Conservation (phyloP, 2,329 filamentous ascomycete species). For the Penicillium sp. region DNA sequence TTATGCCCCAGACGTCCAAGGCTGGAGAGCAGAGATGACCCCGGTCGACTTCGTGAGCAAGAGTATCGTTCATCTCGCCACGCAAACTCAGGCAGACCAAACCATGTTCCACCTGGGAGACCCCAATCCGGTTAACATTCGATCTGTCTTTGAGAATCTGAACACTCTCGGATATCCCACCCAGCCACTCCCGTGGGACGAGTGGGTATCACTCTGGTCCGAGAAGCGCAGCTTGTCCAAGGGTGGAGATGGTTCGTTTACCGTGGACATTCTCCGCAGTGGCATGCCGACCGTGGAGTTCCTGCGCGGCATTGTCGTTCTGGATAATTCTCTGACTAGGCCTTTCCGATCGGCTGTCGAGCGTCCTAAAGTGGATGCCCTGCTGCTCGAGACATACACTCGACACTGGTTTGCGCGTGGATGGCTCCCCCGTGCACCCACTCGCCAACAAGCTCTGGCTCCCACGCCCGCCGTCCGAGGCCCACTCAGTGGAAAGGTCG, state of each 20-base stretch:
- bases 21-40: slow-evolving; percentile 80
- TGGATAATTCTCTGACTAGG: slow-evolving; percentile 68
- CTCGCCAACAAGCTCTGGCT: slow-evolving; percentile 47
- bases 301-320: slow-evolving; percentile 67
- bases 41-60: slow-evolving; percentile 78
- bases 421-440: slow-evolving; percentile 67
- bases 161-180: slow-evolving; percentile 69
- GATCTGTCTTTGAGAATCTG: slow-evolving; percentile 63
- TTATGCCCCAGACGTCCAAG: slow-evolving; percentile 66
- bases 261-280: slow-evolving; percentile 73
- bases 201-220: slow-evolving; percentile 73
- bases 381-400: slow-evolving; percentile 73
- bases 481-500: slow-evolving; percentile 68
- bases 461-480: slow-evolving; percentile 49
- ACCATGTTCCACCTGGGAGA: slow-evolving; percentile 73
- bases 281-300: slow-evolving; percentile 77
- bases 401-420: slow-evolving; percentile 78
- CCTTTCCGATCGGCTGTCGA: slow-evolving; percentile 58
- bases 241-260: slow-evolving; percentile 69
- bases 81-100: slow-evolving; percentile 61
- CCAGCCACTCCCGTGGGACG: slow-evolving; percentile 63
- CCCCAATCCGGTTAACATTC: slow-evolving; percentile 66
- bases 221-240: slow-evolving; percentile 65
- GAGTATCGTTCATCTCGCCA: slow-evolving; percentile 68
- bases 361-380: slow-evolving; percentile 66